Percentiles rank a stretch among this genome's conserved stretches.
Conservation (phyloP, 495 filamentous ascomycete species). For the Penicillium diatomitis region DNA sequence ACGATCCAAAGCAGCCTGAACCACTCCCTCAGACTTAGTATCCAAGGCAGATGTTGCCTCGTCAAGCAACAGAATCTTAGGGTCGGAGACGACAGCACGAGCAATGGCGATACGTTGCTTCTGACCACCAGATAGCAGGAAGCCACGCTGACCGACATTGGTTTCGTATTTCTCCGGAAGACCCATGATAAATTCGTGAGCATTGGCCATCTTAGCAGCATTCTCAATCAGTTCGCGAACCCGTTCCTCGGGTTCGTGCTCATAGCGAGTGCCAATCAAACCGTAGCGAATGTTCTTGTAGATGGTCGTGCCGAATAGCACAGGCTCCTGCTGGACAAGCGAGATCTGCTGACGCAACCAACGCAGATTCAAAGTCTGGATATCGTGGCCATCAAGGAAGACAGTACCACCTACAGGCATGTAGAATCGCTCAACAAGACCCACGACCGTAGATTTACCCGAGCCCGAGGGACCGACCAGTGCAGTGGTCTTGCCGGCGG, state of each 20-base stretch:
- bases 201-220: constrained; percentile 85
- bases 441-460: constrained; percentile 88
- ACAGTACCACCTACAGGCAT: constrained; percentile 73
- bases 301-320: constrained; percentile 73
- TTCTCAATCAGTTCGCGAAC: constrained; percentile 62
- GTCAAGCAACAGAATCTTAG: constrained; percentile 90
- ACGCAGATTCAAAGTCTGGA: constrained; percentile 70
- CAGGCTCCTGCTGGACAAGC: constrained; percentile 72
- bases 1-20: constrained; percentile 84
- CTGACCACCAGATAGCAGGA: constrained; percentile 86
- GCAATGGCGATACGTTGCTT: constrained; percentile 91
- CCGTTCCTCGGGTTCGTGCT: constrained; percentile 54
- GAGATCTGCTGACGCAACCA: constrained; percentile 91
- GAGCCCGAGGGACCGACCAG: constrained; percentile 82
- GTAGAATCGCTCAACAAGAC: constrained; percentile 89
- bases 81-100: constrained; percentile 83
- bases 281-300: constrained; percentile 80
- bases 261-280: constrained; percentile 74
- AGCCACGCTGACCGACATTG: constrained; percentile 90
- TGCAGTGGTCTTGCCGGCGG: constrained; percentile 80
- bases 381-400: constrained; percentile 74
- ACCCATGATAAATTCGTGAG: constrained; percentile 78
- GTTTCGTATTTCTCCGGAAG: constrained; percentile 89
- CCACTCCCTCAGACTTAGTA: constrained; percentile 88
- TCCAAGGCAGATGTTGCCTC: constrained; percentile 95